Evolutionary conservation across 2,329 filamentous ascomycete genomes (phyloP).

Genomic region (Metarhizium brunneum): DNA sequence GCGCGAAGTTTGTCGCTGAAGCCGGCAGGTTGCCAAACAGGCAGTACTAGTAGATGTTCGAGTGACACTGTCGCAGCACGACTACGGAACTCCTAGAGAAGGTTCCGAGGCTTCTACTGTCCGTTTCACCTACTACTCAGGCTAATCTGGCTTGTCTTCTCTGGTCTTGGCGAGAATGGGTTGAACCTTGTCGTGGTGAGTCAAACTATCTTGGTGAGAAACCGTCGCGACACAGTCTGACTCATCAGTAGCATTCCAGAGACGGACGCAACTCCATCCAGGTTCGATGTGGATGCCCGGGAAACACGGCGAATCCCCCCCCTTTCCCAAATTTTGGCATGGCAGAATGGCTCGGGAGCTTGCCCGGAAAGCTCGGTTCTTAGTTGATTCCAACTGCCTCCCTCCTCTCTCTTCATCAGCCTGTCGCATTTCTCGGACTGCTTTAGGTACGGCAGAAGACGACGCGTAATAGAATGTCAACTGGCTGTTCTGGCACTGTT

Average conservation of each 20-base stretch:
- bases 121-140: not conserved
- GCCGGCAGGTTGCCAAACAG: not conserved
- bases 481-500: too few species aligned
- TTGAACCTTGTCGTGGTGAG: not conserved
- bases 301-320: too few species aligned
- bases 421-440: too few species aligned
- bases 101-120: not conserved
- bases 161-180: not conserved
- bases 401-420: too few species aligned
- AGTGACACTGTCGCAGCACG: not conserved
- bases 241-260: not conserved
- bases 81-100: not conserved
- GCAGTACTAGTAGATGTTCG: not conserved
- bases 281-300: not conserved
- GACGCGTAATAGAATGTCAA: too few species aligned
- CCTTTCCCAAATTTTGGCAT: not conserved
- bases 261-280: not conserved
- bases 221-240: not conserved
- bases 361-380: not conserved
- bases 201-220: not conserved
- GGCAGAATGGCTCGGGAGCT: not conserved
- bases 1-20: conserved; percentile 1
- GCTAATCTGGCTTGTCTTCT: not conserved
- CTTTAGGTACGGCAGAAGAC: too few species aligned
- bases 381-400: too few species aligned